Base-by-base conservation (phyloP, 2,329 filamentous ascomycete species). In the Colletotrichum sp. region DNA sequence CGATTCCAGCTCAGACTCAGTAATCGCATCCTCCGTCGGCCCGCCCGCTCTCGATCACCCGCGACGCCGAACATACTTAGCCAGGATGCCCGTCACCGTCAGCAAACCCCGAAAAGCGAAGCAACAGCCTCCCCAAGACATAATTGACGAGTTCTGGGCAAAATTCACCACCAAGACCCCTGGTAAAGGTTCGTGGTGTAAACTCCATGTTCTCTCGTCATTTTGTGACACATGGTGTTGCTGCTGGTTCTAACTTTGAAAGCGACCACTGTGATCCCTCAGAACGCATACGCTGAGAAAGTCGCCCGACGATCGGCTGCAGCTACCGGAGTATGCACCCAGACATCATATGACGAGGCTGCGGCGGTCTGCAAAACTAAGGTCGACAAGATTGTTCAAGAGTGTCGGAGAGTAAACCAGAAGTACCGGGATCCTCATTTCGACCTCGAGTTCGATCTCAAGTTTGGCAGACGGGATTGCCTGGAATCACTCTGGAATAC, bases 341-440 rank as follows among this genome's bases (percentile, higher is more conserved):
- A 90, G 58, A 88, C 90, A 24, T 94, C 93, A 0, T 97, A 95
- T 79, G 91, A 95, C 68, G 90, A 94, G 78, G 94, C 94, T 0
- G 90, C 88, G 5, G 88, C 88, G 27, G 89, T 92, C 72, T 97
- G 95, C 83, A 87, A 86, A 68, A 89, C 89, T 70, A 94, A 89
- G 84, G 93, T 88, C 5, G 87, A 86, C 31, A 89, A 90, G 80
- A 92, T 92, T 73, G 87, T 90, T 63, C 86, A 86, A 71, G 90
- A 92, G 79, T 97, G 95, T 81, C 88, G 91, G 27, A 89, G 94
- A 11, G 87, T 95, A 71, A 98, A 98, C 82, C 93, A 95, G 79
- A 96, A 95, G 82, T 98, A 97, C 80, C 90, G 93, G 18, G 95
- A 97, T 80, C 90, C 92, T n/a, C 92, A 97, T 81, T 98, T 98